Conservation (phyloP, 1,139 yeast genomes). For the Candida neerlandica region DNA sequence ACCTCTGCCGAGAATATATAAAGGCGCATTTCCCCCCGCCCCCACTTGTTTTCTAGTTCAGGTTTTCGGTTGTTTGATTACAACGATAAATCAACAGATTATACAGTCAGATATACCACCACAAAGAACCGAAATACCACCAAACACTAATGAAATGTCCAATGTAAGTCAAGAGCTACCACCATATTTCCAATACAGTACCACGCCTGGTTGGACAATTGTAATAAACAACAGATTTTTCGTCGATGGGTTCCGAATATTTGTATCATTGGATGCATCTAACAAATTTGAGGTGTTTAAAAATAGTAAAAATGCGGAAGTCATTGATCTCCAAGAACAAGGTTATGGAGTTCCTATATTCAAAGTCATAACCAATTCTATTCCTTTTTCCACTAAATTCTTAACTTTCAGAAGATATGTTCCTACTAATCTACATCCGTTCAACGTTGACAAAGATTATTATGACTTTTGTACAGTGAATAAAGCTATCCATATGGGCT, state of each 20-base stretch:
- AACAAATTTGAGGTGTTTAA: constrained; percentile 15
- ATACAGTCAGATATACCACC: constrained; percentile 7
- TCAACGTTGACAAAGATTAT: constrained; percentile 14
- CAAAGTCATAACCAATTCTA: constrained; percentile 9
- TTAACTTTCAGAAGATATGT: constrained; percentile 14
- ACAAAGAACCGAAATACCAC: constrained; percentile 1
- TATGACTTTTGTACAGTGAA: constrained; percentile 14
- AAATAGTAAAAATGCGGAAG: constrained; percentile 9
- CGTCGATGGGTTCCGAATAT: constrained; percentile 14
- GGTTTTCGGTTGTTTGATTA: too few relatives aligned
- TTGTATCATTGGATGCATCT: constrained; percentile 14
- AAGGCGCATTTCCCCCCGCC: too few relatives aligned
- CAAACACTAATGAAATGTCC: not conserved
- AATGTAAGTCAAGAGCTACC: not conserved
- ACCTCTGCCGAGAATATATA: too few relatives aligned
- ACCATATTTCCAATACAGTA: constrained; percentile 9
- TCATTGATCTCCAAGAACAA: constrained; percentile 9
- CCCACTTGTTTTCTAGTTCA: too few relatives aligned
- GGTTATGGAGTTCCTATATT: constrained; percentile 17
- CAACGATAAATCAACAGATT: too few relatives aligned
- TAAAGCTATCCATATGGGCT: constrained; percentile 12
- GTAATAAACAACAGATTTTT: constrained; percentile 12
- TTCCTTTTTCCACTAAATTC: constrained; percentile 11
- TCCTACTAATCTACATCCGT: constrained; percentile 11
- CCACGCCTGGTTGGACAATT: constrained; percentile 13